Base-by-base conservation (phyloP, 148 eudicot species). In the Limonium bicolor region DNA sequence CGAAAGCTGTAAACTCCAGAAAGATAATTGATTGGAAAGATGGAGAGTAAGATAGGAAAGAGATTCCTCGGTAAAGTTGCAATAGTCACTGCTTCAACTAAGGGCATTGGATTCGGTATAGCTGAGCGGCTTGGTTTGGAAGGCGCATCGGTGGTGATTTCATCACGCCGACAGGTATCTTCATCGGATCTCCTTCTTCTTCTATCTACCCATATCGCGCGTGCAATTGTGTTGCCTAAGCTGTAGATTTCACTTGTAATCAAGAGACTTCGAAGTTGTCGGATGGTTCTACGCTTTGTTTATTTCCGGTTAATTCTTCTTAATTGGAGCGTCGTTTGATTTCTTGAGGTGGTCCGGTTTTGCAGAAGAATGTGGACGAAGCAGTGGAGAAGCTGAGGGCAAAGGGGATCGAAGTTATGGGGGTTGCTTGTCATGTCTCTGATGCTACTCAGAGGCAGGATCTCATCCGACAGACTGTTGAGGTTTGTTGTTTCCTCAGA, bases 111-210 rank as follows among this genome's bases (percentile, higher is more conserved):
- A n/a, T 80, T 65, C 53, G 64, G 64, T 44, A 84, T 90, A 22
- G 95, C 97, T 29, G 64, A 72, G 56, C 73, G 93, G 0, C 92
- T 90, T 22, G 93, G 93, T 48, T 45, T 75, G 4, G 97, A 90
- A 78, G 95, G 95, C 28, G 97, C 97, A 46, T 74, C 82, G 24
- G 72, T 90, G 19, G 81, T 90, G 17, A 62, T 90, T 47, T 90
- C 87, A 18, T 90, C 97, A 28, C 92, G 94, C 55, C 67, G 56
- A 36, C 90, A 87, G 75, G 96, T 82, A n/a, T n/a, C n/a, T n/a
- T 38, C 13, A 14, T 24, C 47, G n/a, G 5, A 50, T 23, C 26
- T n/a, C 26, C 54, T n/a, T 42, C 29, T 24, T 24, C n/a, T n/a
- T n/a, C n/a, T n/a, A n/a, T n/a, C n/a, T n/a, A n/a, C n/a, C n/a